Base-by-base conservation (phyloP, 2,329 filamentous ascomycete genomes). In the Cordyceps cateniannulata region DNA sequence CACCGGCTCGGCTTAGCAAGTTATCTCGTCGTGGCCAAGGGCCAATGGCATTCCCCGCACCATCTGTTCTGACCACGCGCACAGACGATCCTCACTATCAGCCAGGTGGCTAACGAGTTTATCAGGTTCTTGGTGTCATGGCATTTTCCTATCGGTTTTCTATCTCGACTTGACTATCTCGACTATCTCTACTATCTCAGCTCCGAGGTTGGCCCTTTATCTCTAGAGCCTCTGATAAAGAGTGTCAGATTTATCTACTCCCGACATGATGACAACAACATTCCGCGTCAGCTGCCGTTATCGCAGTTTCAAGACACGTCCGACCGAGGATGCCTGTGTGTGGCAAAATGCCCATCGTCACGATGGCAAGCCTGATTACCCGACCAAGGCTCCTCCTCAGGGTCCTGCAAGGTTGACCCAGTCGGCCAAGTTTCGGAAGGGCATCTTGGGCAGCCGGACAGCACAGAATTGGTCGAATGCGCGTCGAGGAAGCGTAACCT, bases 11-110 rank as follows among this genome's bases (percentile, higher is more conserved):
- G 54, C 24, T 20, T 47, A 50, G 55, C 75, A 87, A 0, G 83
- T 79, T 55, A 74, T 87, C n/a, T 80, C 83, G 74, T n/a, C 86
- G 44, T n/a, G 38, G 38, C 38, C 10, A 7, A 5, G 9, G 77
- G 75, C 18, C 65, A 76, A 59, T 58, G 55, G 25, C 35, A 35
- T 18, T 44, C 56, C 47, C 47, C 47, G 38, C 35, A 40, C 45
- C 35, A 18, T 45, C 32, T 45, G 56, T 22, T 59, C n/a, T 50
- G 52, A 49, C 45, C 29, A 38, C 44, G 32, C 20, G 42, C 55
- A 16, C 35, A 2, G 2, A 18, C 45, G 42, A 40, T 40, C 42
- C 7, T 40, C 16, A 22, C 45, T 58, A 35, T 12, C 32, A 35
- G 9, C 32, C 32, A 35, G 32, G 5, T 35, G 9, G 12, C 55